Evolutionary conservation across 306 rosid species (phyloP), one percentile per base, ranked within the genome.

Genomic region (Quercus glauca): DNA sequence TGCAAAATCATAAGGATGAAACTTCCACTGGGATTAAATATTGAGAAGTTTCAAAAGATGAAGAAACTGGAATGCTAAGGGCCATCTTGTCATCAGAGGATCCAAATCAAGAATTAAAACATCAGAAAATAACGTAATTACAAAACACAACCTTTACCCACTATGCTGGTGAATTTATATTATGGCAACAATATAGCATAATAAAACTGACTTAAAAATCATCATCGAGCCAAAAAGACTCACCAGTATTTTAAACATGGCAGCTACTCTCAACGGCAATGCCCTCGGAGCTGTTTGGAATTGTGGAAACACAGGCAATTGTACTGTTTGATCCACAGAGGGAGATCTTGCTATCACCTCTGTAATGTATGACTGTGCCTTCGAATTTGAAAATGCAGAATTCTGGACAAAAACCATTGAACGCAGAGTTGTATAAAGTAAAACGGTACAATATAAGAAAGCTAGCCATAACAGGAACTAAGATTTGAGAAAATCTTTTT

Each of bases 181-280:
- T 76, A 76, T 43, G 78, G 28, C 61, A 82, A 33, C 4, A 76
- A 69, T 35, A 41, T 14, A 65, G 37, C 65, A 55, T 7, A 37
- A 21, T 43, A 37, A 61, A 12, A 26, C 20, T 26, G 31, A 56
- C 26, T 57, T 55, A 71, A 12, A 58, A 37, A 53, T 55, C 53
- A 26, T 76, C 77, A 37, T 61, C 63, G 49, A 55, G 68, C 64
- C 31, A 75, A 64, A 78, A 78, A 64, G 71, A 82, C 98, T 80
- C 89, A 96, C 99, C 98, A 96, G 81, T 78, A 93, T 91, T 91
- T 85, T 96, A 81, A 83, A 71, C 94, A 96, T 89, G 56, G 94
- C 90, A 88, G 91, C 93, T 67, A 88, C 89, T 85, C 98, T 91
- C 82, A 89, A 58, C 33, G 96, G 96, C 87, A 96, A 89, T 51